Evolutionary conservation across 179 eudicot genomes (phyloP).

Genomic region (Vitellaria paradoxa): DNA sequence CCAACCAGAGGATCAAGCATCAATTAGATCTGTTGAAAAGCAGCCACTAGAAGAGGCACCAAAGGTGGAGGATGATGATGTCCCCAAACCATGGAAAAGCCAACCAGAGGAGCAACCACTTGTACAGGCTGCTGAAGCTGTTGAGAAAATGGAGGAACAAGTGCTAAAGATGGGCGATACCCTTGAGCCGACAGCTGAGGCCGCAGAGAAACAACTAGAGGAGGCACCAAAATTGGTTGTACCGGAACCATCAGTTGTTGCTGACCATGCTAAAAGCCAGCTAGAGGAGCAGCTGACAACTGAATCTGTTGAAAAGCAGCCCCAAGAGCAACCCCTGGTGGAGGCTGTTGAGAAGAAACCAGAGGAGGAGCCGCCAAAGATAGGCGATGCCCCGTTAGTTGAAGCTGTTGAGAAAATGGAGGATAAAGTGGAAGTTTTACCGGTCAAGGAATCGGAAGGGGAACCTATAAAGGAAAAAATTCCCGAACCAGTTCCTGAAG

Average conservation of each 20-base stretch:
- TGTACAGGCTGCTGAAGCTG: no score
- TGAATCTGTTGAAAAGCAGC: slow-evolving; percentile 5
- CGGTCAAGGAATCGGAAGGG: slow-evolving; percentile 7
- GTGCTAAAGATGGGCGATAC: no score
- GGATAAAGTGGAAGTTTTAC: slow-evolving; percentile 16
- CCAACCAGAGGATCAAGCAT: slow-evolving; percentile 11
- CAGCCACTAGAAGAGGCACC: background rate
- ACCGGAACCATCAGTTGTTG: slow-evolving; percentile 14
- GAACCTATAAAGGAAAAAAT: slow-evolving; percentile 27
- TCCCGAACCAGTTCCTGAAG: slow-evolving; percentile 17
- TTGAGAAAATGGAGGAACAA: no score
- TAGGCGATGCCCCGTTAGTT: slow-evolving; percentile 3
- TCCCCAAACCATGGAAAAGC: no score
- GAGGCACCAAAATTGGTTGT: slow-evolving; percentile 3
- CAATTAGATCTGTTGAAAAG: background rate
- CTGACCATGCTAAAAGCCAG: background rate
- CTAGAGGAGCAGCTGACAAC: background rate
- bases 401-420: slow-evolving; percentile 25
- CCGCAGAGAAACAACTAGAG: background rate
- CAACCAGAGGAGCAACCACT: background rate
- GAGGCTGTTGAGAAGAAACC: background rate
- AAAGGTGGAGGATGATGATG: no score
- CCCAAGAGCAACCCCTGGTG: slow-evolving; percentile 1
- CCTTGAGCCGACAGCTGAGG: background rate
- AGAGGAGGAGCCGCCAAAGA: slow-evolving; percentile 12